Base-by-base conservation (phyloP, 2,329 filamentous ascomycete species). In the Pestalotiopsis sp. region DNA sequence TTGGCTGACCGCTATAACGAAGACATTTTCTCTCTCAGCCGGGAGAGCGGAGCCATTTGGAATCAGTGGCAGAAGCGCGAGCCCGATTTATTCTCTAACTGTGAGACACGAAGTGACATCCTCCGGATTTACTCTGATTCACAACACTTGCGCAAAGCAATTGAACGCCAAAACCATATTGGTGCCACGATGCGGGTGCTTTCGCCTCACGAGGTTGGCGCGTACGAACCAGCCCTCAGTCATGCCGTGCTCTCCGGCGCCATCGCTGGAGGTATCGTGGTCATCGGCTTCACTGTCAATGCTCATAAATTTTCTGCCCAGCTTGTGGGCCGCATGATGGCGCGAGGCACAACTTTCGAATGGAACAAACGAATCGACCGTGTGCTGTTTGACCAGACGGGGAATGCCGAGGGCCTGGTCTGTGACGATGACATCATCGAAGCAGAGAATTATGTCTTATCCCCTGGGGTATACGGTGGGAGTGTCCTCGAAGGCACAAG, bases 251-350 rank as follows among this genome's bases (percentile, higher is more conserved):
- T n/a, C n/a, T 36, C 58, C 5, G 17, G 45, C 31, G 31, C 4
- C 41, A 61, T 69, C 17, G 68, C 68, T 17, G 68, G 68, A 36
- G 68, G 68, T 11, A 69, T 69, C 38, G 61, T 63, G 11, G 68
- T 69, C 41, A 61, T 68, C 2, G 68, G 68, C 14, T 69, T 69
- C 14, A 69, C 68, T 4, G 66, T 69, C 17, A 69, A 69, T 23
- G 68, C 68, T 23, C 68, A 69, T 59, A 56, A 58, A 20, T 69
- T 69, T 25, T 38, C 65, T 20, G 36, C 31, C 38, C 67, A 68
- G 59, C 61, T 69, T 25, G 68, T 68, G 11, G n/a, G 65, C 41
- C 66, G 45, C 20, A 69, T 69, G 49, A 23, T 66, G 4, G 52
- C n/a, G 58, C 31, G 41, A 23, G 59, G 68, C 58, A 17, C 52